phyloP scores from a whole-genome alignment of 1,284 basidiomycete genomes.

The Flammula alnicola region DNA sequence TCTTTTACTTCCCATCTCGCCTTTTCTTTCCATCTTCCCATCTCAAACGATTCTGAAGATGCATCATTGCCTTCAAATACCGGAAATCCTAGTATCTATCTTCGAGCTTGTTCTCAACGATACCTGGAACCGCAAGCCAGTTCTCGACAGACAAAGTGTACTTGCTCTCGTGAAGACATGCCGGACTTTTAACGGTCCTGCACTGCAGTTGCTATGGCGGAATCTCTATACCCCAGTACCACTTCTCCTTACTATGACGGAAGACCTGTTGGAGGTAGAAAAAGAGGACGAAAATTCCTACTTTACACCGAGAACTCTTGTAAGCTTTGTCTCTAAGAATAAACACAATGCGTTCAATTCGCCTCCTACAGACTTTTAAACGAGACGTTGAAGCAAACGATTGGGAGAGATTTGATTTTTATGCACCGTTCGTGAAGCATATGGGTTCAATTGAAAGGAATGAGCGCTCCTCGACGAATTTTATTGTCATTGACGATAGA shows the following conservation, averaged over 20 bases:
- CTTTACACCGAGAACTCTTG: too few relatives aligned
- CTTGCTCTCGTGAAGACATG: conserved; percentile 16
- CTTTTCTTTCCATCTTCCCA: too few relatives aligned
- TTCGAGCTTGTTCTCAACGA: conserved; percentile 11
- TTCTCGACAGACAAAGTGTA: conserved; percentile 2
- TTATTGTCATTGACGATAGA: conserved; percentile 4
- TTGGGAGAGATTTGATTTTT: conserved; percentile 19
- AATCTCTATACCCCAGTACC: conserved; percentile 11
- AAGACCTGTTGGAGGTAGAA: conserved; percentile 13
- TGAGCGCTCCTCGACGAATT: neutral
- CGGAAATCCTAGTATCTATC: conserved; percentile 16
- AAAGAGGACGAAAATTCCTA: neutral
- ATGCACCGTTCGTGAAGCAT: conserved; percentile 14
- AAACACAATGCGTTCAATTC: neutral
- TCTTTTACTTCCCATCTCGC: too few relatives aligned
- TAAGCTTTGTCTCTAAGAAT: too few relatives aligned
- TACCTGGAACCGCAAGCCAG: neutral
- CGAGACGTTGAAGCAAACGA: conserved; percentile 4
- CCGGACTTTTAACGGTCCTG: conserved; percentile 12
- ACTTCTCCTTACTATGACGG: conserved; percentile 18
- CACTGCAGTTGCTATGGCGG: conserved; percentile 15
- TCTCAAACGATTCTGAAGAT: conserved; percentile 5
- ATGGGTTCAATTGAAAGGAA: conserved; percentile 1
- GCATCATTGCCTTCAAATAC: conserved; percentile 15
- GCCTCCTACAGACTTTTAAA: conserved; percentile 13